Conservation (phyloP, 1,284 basidiomycete species). For the Amylostereum areolatum region DNA sequence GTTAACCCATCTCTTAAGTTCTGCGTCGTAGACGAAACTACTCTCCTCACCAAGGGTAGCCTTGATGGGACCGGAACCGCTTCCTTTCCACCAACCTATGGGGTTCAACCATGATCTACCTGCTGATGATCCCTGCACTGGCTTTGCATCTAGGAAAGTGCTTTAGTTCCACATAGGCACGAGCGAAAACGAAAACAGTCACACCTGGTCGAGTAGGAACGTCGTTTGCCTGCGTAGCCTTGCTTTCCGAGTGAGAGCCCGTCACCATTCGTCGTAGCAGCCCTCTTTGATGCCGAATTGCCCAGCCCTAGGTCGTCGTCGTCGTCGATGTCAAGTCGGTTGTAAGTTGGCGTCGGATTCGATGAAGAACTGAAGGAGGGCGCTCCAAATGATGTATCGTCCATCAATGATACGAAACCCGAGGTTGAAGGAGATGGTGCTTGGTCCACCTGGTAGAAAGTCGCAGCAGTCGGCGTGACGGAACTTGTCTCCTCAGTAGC, state of each 20-base stretch:
- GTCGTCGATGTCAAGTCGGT: conserved; percentile 51
- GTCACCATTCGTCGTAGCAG: no score
- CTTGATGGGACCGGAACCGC: conserved; percentile 64
- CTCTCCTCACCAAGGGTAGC: conserved; percentile 94
- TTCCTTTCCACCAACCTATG: conserved; percentile 63
- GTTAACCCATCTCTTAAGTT: conserved; percentile 94
- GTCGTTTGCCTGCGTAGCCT: no score
- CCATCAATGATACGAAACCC: conserved; percentile 87
- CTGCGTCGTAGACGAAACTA: conserved; percentile 91
- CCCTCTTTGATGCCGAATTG: conserved; percentile 40
- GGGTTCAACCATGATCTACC: conserved; percentile 63
- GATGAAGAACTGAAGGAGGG: conserved; percentile 23
- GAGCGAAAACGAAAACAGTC: no score
- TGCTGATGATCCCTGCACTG: conserved; percentile 25
- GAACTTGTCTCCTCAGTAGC: conserved; percentile 39
- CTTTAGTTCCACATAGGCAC: not conserved
- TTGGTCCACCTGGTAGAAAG: conserved; percentile 47
- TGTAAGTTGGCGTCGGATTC: conserved; percentile 16
- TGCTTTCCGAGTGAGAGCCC: no score
- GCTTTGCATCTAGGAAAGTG: conserved; percentile 18
- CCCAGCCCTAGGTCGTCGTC: conserved; percentile 91
- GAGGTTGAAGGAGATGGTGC: conserved; percentile 38
- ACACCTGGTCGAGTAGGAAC: no score
- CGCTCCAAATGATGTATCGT: conserved; percentile 43
- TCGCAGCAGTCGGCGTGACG: conserved; percentile 62